Conservation (phyloP, 208 protist genomes). For the Acanthamoeba royreba region DNA sequence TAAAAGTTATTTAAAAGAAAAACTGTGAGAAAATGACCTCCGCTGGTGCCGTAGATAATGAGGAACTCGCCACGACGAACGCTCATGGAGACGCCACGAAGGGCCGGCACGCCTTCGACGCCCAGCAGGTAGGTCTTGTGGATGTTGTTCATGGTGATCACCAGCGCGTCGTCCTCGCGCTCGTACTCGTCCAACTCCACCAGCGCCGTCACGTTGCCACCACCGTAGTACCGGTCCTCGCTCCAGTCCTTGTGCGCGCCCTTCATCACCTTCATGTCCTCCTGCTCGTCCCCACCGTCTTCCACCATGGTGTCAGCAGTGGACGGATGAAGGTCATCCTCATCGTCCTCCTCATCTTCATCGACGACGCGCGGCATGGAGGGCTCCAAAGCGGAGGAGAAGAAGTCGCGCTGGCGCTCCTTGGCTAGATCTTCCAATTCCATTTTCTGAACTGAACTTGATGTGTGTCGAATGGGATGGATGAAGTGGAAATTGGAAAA, state of each 20-base stretch:
- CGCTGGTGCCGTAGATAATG: constrained; percentile 93
- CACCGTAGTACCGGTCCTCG: not conserved
- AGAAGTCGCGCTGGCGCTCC: not conserved
- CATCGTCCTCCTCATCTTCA: not conserved
- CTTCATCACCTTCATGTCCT: constrained; percentile 9
- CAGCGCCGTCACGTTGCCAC: not conserved
- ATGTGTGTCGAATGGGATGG: not conserved
- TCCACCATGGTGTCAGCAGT: no score
- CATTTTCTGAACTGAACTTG: not conserved
- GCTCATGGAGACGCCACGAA: constrained; percentile 63
- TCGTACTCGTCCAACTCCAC: constrained; percentile 31
- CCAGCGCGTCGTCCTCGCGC: not conserved
- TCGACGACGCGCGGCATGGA: not conserved
- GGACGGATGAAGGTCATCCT: not conserved
- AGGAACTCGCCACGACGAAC: constrained; percentile 86
- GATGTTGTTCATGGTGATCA: constrained; percentile 88
- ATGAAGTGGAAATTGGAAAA: not conserved
- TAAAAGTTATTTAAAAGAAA: no score
- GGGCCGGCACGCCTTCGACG: constrained; percentile 93
- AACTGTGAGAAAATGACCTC: no score
- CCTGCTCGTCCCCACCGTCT: not conserved
- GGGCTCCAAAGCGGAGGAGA: not conserved
- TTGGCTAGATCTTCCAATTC: not conserved
- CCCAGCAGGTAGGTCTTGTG: constrained; percentile 96
- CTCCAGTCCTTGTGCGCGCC: not conserved